A percentile compares a stretch with the other conserved stretches of the same genome.
These are phyloP conservation scores for Peronospora destructor DNA, from an alignment of 352 stramenopile genomes.

Conservation along the genomic window DNA sequence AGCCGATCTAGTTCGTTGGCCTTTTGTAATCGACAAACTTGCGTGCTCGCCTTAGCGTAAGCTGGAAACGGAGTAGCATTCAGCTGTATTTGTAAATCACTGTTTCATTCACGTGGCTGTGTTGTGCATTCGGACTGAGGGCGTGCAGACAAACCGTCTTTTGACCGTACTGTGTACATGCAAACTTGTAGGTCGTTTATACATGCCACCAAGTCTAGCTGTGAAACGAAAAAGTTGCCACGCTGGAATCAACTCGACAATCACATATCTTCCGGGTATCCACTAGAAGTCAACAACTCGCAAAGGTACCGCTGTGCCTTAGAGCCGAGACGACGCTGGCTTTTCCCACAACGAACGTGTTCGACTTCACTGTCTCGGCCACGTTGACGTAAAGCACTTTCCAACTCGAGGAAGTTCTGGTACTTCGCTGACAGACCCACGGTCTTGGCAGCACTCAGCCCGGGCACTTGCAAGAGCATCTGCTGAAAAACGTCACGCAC, in stretches of 20 bases:
- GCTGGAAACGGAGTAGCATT: too few species aligned
- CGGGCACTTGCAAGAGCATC: constrained; percentile 76
- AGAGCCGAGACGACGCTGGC: constrained; percentile 36
- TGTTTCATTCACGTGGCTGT: too few species aligned
- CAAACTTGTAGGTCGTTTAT: too few species aligned
- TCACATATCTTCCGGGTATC: constrained; percentile 30
- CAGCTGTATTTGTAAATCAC: too few species aligned
- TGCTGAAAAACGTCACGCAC: constrained; percentile 72
- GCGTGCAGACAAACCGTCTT: too few species aligned
- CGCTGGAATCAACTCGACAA: background rate
- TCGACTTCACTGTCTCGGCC: constrained; percentile 33
- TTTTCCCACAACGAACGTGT: constrained; percentile 43
- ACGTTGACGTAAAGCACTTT: constrained; percentile 29
- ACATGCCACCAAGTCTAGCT: too few species aligned
- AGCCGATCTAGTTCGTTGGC: too few species aligned
- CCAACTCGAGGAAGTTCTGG: constrained; percentile 47
- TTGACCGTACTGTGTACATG: too few species aligned
- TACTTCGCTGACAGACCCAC: constrained; percentile 36
- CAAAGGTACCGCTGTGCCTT: constrained; percentile 31
- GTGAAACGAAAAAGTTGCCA: background rate
- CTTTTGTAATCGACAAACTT: too few species aligned
- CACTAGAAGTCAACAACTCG: constrained; percentile 28
- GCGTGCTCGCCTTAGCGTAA: too few species aligned
- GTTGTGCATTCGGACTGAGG: too few species aligned
- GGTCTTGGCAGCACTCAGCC: constrained; percentile 50